phyloP scores from a whole-genome alignment of 2,329 filamentous ascomycete species.

The Colletotrichum sp. region DNA sequence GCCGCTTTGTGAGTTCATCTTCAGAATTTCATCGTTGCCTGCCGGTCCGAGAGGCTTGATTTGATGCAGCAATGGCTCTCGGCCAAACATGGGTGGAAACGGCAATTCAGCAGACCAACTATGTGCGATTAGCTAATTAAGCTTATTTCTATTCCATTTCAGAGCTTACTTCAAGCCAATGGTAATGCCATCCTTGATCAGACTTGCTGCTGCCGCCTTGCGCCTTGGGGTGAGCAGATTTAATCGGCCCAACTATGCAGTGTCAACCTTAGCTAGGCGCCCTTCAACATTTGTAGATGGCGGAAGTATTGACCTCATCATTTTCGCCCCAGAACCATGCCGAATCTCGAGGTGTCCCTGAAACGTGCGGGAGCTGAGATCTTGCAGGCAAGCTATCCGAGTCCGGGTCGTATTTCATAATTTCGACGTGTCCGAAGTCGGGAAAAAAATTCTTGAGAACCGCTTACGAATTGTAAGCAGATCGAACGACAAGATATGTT shows the following conservation, averaged over 20 bases:
- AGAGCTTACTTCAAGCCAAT: not conserved
- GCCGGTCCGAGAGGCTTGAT: not conserved
- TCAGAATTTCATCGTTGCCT: not conserved
- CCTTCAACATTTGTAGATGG: not conserved
- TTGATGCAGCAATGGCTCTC: not conserved
- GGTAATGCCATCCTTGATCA: not conserved
- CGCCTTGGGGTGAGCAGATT: not conserved
- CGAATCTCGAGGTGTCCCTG: not conserved
- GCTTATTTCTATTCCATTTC: not conserved
- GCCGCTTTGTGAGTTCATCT: not conserved
- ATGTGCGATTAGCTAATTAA: not conserved
- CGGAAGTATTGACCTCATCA: not conserved
- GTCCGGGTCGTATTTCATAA: not conserved
- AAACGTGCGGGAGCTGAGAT: not conserved
- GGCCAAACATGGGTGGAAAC: not conserved
- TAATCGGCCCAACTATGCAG: not conserved
- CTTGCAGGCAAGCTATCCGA: not conserved
- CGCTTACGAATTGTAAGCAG: fast-evolving
- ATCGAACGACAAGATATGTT: not conserved
- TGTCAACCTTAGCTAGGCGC: not conserved
- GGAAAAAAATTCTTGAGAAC: not conserved
- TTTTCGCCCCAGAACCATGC: not conserved
- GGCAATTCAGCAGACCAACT: not conserved
- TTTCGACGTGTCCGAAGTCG: not conserved
- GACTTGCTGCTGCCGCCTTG: not conserved